phyloP scores from a whole-genome alignment of 2,329 filamentous ascomycete genomes.

The Ascochyta lentis region DNA sequence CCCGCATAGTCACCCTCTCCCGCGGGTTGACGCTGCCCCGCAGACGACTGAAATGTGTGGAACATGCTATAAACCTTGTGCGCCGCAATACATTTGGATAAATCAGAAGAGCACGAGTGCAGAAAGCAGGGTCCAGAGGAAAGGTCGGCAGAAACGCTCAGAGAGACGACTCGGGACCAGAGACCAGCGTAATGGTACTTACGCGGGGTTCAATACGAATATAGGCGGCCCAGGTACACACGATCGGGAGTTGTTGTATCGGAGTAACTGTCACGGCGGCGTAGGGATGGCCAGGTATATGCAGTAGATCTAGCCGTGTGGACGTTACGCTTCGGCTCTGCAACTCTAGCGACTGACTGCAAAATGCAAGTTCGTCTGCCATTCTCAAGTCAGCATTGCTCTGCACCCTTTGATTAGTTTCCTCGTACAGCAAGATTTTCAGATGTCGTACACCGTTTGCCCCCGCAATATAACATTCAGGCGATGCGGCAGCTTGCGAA shows the following conservation, averaged over 20 bases:
- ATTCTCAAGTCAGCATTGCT: conserved; percentile 1
- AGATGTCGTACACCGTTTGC: neutral
- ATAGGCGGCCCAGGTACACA: conserved; percentile 12
- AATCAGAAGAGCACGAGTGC: conserved; percentile 12
- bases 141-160: conserved; percentile 15
- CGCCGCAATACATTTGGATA: conserved; percentile 7
- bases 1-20: conserved; percentile 43
- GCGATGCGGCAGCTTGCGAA: conserved; percentile 6
- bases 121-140: conserved; percentile 16
- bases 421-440: conserved; percentile 3
- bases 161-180: conserved; percentile 7
- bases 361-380: conserved; percentile 2
- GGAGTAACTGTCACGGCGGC: conserved; percentile 20
- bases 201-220: conserved; percentile 22
- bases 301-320: conserved; percentile 4
- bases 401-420: conserved; percentile 7
- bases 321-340: conserved; percentile 4
- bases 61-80: conserved; percentile 47
- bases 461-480: conserved; percentile 13
- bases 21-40: conserved; percentile 40
- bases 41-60: conserved; percentile 53
- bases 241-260: conserved; percentile 25
- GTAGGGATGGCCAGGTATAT: conserved; percentile 18
- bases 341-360: conserved; percentile 1
- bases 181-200: conserved; percentile 20